Conservation (phyloP, 2,329 filamentous ascomycete species). For the Zymoseptoria tritici region DNA sequence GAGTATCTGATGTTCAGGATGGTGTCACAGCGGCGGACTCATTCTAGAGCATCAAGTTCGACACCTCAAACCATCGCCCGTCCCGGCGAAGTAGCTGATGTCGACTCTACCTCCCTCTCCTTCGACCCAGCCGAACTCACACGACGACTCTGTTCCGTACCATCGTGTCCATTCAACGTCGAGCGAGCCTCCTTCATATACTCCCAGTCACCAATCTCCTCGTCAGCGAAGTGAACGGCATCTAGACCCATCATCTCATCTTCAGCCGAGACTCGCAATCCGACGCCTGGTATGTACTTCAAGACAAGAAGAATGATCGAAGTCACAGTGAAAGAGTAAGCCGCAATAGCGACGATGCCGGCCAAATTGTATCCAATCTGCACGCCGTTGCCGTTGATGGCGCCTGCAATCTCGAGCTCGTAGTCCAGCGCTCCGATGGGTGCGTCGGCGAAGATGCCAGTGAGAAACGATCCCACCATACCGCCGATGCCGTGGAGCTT, state of each 20-base stretch:
- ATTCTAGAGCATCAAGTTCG: background rate
- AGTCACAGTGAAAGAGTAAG: slow-evolving; percentile 47
- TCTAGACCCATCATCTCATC: slow-evolving; percentile 50
- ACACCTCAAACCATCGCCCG: background rate
- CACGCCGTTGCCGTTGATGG: slow-evolving; percentile 48
- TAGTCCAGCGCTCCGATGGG: slow-evolving; percentile 45
- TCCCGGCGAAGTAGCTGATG: background rate
- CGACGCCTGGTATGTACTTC: slow-evolving; percentile 49
- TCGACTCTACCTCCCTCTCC: background rate
- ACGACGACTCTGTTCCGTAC: background rate
- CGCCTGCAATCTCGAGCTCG: slow-evolving; percentile 40
- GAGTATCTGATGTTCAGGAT: no score
- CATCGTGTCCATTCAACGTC: background rate
- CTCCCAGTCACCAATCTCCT: slow-evolving; percentile 42
- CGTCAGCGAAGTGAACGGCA: slow-evolving; percentile 49
- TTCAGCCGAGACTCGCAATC: slow-evolving; percentile 48
- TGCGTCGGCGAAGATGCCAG: slow-evolving; percentile 49
- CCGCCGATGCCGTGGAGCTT: slow-evolving; percentile 53
- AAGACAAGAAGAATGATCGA: slow-evolving; percentile 46
- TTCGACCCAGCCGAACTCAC: background rate
- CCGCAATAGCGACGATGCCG: slow-evolving; percentile 47
- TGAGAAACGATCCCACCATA: slow-evolving; percentile 51
- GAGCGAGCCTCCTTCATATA: slow-evolving; percentile 3
- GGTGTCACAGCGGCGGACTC: background rate
- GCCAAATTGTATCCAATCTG: slow-evolving; percentile 51